Evolutionary conservation across 2,329 filamentous ascomycete species (phyloP).

Genomic region (Cladosporium sphaerospermum): DNA sequence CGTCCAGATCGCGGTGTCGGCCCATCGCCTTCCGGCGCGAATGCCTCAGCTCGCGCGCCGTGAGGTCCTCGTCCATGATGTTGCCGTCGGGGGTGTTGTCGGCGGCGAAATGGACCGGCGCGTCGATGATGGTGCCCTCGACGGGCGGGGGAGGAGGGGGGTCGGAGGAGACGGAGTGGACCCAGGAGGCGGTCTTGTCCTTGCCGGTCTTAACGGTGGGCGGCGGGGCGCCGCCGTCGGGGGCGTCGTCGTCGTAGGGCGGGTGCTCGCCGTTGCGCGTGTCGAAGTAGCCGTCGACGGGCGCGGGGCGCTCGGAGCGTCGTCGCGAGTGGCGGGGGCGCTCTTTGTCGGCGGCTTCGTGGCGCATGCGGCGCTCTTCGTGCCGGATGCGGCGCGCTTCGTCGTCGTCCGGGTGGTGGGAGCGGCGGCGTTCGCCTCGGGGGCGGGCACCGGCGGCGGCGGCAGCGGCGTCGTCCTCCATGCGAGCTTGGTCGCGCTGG

Average conservation of each 20-base stretch:
- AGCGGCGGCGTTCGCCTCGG: constrained; percentile 24
- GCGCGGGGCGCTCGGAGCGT: constrained; percentile 29
- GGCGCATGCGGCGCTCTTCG: constrained; percentile 39
- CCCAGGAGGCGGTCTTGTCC: constrained; percentile 47
- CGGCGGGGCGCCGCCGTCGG: constrained; percentile 20
- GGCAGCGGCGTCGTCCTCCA: constrained; percentile 18
- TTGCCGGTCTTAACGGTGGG: constrained; percentile 24
- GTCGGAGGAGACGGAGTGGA: constrained; percentile 40
- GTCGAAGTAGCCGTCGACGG: constrained; percentile 40
- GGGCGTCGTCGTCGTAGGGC: constrained; percentile 24
- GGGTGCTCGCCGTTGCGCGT: constrained; percentile 34
- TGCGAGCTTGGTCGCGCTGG: constrained; percentile 17
- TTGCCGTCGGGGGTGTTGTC: constrained; percentile 21
- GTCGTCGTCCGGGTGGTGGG: constrained; percentile 25
- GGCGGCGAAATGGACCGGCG: constrained; percentile 25
- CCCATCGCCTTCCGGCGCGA: constrained; percentile 17
- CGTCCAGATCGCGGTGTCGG: constrained; percentile 15
- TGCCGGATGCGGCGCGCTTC: constrained; percentile 33
- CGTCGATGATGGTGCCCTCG: constrained; percentile 43
- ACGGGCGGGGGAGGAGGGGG: constrained; percentile 42
- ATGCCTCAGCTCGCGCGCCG: constrained; percentile 27
- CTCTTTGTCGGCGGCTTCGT: constrained; percentile 31
- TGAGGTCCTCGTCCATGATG: constrained; percentile 22
- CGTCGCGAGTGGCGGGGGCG: constrained; percentile 25
- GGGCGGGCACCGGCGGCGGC: constrained; percentile 12